phyloP scores from a whole-genome alignment of 306 rosid species.

The Casuarina glauca region DNA sequence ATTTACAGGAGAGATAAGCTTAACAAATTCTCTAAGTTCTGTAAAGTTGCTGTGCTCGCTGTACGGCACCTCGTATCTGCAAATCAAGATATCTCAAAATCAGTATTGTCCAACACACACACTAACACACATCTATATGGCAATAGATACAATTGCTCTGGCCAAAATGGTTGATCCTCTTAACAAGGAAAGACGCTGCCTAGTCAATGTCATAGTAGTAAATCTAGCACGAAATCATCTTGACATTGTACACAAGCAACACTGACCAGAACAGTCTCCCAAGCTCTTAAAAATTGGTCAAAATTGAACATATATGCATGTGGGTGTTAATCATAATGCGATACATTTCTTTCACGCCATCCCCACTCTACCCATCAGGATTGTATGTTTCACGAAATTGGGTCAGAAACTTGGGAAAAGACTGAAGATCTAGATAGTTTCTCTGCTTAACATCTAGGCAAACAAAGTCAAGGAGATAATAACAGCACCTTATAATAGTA shows the following conservation, averaged over 20 bases:
- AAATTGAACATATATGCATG: too few species aligned
- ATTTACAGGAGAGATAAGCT: conserved; percentile 66
- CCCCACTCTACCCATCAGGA: neutral
- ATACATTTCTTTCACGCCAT: neutral
- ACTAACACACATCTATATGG: neutral
- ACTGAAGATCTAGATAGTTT: neutral
- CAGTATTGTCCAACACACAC: neutral
- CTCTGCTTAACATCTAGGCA: neutral
- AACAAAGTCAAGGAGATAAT: conserved; percentile 5
- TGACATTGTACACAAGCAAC: too few species aligned
- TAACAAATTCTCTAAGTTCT: conserved; percentile 77
- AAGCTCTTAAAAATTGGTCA: too few species aligned
- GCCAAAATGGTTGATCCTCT: too few species aligned
- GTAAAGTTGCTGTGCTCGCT: conserved; percentile 93
- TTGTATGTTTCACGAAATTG: conserved; percentile 4
- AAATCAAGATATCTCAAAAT: conserved; percentile 8
- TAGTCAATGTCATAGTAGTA: too few species aligned
- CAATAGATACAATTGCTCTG: too few species aligned
- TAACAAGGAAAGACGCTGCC: too few species aligned
- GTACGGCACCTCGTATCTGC: conserved; percentile 93
- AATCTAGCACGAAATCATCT: too few species aligned
- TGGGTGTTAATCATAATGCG: too few species aligned
- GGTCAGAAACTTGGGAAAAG: neutral
- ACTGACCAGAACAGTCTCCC: too few species aligned
- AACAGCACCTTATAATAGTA: conserved; percentile 78